These are phyloP conservation scores for Kodamaea laetipori DNA, from an alignment of 805 yeast species.

Conservation along the genomic window DNA sequence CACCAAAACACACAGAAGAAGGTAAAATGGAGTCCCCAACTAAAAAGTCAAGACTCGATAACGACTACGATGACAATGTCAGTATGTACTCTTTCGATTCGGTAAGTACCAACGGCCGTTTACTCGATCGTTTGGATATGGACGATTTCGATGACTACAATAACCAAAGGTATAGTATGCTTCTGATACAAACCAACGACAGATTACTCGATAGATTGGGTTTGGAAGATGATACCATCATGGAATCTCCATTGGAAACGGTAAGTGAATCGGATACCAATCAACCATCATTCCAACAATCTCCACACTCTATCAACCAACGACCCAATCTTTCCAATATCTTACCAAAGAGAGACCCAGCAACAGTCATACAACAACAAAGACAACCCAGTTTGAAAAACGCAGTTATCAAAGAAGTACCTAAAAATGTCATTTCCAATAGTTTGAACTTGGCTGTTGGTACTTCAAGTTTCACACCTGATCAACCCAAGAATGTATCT, in stretches of 20 bases:
- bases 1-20: not conserved
- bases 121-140: slow-evolving; percentile 38
- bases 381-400: slow-evolving; percentile 4
- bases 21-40: slow-evolving; percentile 12
- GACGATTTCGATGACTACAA: slow-evolving; percentile 19
- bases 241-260: slow-evolving; percentile 15
- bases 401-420: slow-evolving; percentile 12
- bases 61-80: slow-evolving; percentile 28
- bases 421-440: slow-evolving; percentile 7
- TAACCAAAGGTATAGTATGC: slow-evolving; percentile 20
- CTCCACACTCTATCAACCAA: too few relatives aligned
- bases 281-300: too few relatives aligned
- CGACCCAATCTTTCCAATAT: slow-evolving; percentile 10
- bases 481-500: not conserved
- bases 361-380: not conserved
- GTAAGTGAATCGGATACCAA: slow-evolving; percentile 1
- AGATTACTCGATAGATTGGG: slow-evolving; percentile 33
- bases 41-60: slow-evolving; percentile 9
- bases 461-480: not conserved
- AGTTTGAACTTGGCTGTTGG: slow-evolving; percentile 4
- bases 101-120: slow-evolving; percentile 44
- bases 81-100: slow-evolving; percentile 48
- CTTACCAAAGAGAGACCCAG: slow-evolving; percentile 10
- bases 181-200: slow-evolving; percentile 33
- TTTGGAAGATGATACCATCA: slow-evolving; percentile 18